These are phyloP conservation scores for Phytopythium chamaehyphon DNA, from an alignment of 352 stramenopile species.

Conservation along the genomic window DNA sequence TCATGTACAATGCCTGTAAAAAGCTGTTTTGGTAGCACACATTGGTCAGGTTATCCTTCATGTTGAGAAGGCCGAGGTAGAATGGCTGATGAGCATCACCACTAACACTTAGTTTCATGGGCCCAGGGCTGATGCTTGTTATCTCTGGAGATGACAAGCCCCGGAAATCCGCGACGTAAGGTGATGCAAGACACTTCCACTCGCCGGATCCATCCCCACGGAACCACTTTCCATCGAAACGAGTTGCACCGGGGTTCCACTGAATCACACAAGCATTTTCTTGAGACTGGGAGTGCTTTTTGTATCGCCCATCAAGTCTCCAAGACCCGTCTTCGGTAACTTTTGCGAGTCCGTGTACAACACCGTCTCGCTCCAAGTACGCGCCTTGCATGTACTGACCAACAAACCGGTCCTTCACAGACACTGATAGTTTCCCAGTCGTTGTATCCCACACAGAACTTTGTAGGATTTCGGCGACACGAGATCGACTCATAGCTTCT, in stretches of 20 bases:
- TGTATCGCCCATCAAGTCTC: conserved; percentile 70
- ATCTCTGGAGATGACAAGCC: conserved; percentile 39
- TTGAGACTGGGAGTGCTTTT: conserved; percentile 60
- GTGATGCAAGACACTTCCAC: conserved; percentile 65
- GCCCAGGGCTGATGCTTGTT: conserved; percentile 21
- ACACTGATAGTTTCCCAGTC: conserved; percentile 45
- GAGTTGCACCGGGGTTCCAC: conserved; percentile 47
- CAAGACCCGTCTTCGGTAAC: conserved; percentile 46
- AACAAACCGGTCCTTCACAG: conserved; percentile 38
- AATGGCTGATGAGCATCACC: conserved; percentile 42
- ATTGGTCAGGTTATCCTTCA: conserved; percentile 88
- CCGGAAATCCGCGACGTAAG: conserved; percentile 55
- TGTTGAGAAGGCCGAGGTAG: conserved; percentile 85
- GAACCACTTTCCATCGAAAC: conserved; percentile 84
- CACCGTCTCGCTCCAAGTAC: conserved; percentile 71
- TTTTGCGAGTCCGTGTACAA: conserved; percentile 48
- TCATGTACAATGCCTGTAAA: conserved; percentile 85
- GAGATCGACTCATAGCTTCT: conserved; percentile 24
- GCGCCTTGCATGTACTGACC: conserved; percentile 66
- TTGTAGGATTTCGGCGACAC: conserved; percentile 24
- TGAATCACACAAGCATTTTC: conserved; percentile 67
- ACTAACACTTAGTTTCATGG: neutral
- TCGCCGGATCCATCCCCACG: conserved; percentile 76
- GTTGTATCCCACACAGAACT: conserved; percentile 70
- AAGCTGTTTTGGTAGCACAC: conserved; percentile 92